Base-by-base conservation (phyloP, 176 grass and related monocot genomes). In the Bromus sterilis region DNA sequence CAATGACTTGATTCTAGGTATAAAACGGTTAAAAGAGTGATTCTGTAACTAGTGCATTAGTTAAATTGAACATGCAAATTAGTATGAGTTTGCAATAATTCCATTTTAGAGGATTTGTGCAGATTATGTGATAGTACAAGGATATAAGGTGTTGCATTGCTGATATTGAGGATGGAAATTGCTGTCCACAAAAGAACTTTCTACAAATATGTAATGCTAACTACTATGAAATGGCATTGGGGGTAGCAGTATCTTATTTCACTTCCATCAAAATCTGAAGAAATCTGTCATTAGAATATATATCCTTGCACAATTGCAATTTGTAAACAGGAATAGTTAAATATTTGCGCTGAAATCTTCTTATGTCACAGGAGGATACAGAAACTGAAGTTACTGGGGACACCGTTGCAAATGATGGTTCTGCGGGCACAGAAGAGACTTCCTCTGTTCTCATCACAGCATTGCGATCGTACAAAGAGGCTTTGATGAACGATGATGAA, bases 401-500 rank as follows among this genome's bases (percentile, higher is more conserved):
- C 5, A 78, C 20, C 85, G 75, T 69, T 83, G 56, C 86, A 56
- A 78, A 74, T 44, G 76, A 86, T 87, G 69, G 18, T 12, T 44
- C 68, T 87, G 70, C 60, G 28, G 59, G n/a, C 31, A 28, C 73
- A 70, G 87, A 91, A 71, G 88, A 91, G 80, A 70, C 84, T 87
- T 60, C 75, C 68, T 90, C 90, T 56, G 75, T 84, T 83, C 18
- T 95, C 63, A 67, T 91, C 46, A 85, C 51, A 58, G 36, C 79
- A 35, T 80, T 95, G 28, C 82, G 90, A 30, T 80, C 86, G 76
- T 98, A 89, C 76, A 95, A 90, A 80, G 93, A 99, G 80, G 96
- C 93, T 71, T 83, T 98, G 66, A 28, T 71, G 49, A 91, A 90
- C 34, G 83, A 78, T 13, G 89, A 95, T 75, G 60, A 86, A 75